Evolutionary conservation across 441 rosid species (phyloP), one percentile per base, ranked within the genome.

Genomic region (Bruguiera hainesii): DNA sequence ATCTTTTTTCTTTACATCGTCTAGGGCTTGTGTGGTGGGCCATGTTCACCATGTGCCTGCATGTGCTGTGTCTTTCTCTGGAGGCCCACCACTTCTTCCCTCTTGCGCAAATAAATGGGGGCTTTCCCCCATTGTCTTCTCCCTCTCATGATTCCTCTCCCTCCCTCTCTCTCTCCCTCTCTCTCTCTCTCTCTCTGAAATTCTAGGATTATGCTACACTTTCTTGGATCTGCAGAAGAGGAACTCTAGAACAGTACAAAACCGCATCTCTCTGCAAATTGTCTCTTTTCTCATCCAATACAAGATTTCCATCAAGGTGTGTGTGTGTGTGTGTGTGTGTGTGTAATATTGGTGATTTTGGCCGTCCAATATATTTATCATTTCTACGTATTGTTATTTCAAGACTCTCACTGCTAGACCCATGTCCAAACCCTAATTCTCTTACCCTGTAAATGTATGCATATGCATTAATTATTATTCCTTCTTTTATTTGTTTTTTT

Each of bases 21-120:
- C 72, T 75, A 75, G 79, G 80, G 80, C 73, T 81, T 77, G 69
- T 56, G 71, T 60, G 63, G 87, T 84, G 96, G 97, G 89, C 57
- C 96, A 83, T 73, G n/a, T n/a, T 57, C 75, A 46, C 88, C 98
- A 93, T 93, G 98, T 93, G 98, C 97, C 26, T 69, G 90, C 98
- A 93, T 93, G 97, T 93, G 98, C 87, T 75, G 75, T 83, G 88
- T 84, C 86, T 85, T 79, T 80, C 91, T 84, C 87, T 60, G 15
- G n/a, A 53, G 94, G 75, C 93, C 93, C 93, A 83, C 95, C 92
- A 74, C 79, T 76, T 75, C 77, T 79, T 75, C 63, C 78, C 82
- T 80, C 26, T 80, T 57, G 78, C 79, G 80, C 80, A 82, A 79
- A 81, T 86, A 89, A 87, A 85, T 83, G 84, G 71, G 71, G 56